Conservation (phyloP, 2,329 filamentous ascomycete genomes). For the Aspergillus pseudonomiae region DNA sequence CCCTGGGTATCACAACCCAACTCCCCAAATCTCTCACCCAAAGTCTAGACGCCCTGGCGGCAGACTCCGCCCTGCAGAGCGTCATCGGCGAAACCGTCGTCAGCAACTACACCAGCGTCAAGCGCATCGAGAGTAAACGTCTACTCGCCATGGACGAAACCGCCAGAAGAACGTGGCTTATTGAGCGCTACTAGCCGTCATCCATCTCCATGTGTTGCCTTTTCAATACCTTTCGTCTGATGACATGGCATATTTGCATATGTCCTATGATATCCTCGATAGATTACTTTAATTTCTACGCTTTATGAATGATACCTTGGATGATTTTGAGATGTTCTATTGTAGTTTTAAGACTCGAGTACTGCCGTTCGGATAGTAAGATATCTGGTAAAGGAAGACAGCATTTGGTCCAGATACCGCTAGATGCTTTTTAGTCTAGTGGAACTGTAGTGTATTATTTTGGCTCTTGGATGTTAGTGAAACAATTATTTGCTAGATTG, state of each 20-base stretch:
- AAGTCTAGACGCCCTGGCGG: slow-evolving; percentile 37
- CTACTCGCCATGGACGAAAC: slow-evolving; percentile 36
- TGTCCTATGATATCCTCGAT: not conserved
- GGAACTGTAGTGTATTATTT: no score
- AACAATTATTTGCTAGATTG: no score
- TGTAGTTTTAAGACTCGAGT: not conserved
- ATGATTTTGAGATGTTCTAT: not conserved
- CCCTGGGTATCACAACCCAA: slow-evolving; percentile 39
- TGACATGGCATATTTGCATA: not conserved
- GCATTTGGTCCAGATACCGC: not conserved
- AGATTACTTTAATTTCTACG: not conserved
- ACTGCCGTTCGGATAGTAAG: not conserved
- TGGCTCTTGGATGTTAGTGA: no score
- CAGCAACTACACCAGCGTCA: slow-evolving; percentile 33
- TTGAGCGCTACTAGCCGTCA: slow-evolving; percentile 40
- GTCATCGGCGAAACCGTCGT: slow-evolving; percentile 35
- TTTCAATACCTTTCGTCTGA: not conserved
- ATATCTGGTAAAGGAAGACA: not conserved
- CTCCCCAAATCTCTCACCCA: slow-evolving; percentile 40
- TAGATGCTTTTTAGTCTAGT: no score
- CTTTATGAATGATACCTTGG: not conserved
- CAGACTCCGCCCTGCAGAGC: slow-evolving; percentile 29
- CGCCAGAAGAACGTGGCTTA: slow-evolving; percentile 39
- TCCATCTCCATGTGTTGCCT: not conserved
- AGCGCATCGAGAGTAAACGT: slow-evolving; percentile 36